Base-by-base conservation (phyloP, 441 rosid species). In the Macaranga tanarius region DNA sequence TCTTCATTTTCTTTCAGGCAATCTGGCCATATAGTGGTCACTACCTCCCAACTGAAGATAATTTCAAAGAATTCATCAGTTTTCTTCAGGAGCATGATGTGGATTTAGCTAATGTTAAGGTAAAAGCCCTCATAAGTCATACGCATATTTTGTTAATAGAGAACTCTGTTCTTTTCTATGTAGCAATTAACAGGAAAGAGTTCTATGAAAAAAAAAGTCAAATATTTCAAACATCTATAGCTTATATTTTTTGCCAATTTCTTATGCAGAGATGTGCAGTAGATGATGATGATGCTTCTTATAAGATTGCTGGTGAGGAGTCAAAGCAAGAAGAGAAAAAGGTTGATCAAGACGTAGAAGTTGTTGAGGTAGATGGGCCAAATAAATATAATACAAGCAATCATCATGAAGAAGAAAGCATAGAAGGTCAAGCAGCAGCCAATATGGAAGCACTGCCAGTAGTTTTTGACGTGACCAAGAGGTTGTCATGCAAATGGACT, bases 401-500 rank as follows among this genome's bases (percentile, higher is more conserved):
- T 23, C 10, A 22, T 4, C 10, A 22, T 4, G 55, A 51, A 54
- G 52, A 62, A 17, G 25, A 60, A 12, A 60, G 19, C 7, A 8
- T 17, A 15, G 25, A 2, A 17, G 47, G 23, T 16, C 20, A 23
- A 11, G 54, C 38, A 60, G 71, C 19, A 38, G 72, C 69, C 60
- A 60, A 62, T 25, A 55, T 20, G 66, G 82, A 74, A 77, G 82
- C 73, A 56, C 23, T 10, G 17, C 58, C 34, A 71, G 78, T 83
- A 10, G 75, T 65, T 63, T 80, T 82, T 59, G 80, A 82, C 62
- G 11, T 84, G 62, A 70, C 84, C 23, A 88, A 74, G 77, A 83
- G 89, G 50, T 28, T 93, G 73, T 85, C 97, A 23, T 86, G 94
- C 90, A 93, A 90, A 77, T 93, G 97, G 98, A 65, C 77, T 3